Percentiles rank a stretch among this genome's conserved stretches.
These are phyloP conservation scores for Leccinum obscurum DNA, from an alignment of 768 basidiomycete species.

Conservation along the genomic window DNA sequence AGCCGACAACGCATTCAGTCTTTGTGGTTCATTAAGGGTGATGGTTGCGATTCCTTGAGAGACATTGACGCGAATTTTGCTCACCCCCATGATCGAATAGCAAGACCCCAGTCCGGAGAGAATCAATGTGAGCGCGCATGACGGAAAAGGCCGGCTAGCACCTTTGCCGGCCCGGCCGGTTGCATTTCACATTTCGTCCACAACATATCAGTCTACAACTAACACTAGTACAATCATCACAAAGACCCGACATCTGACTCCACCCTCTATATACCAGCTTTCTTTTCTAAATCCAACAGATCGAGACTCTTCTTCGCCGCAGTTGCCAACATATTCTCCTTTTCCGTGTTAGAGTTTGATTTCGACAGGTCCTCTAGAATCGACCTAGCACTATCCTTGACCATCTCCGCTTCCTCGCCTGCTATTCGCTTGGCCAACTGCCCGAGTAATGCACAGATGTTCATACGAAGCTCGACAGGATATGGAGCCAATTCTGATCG, in stretches of 20 bases:
- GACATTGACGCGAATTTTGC: conserved; percentile 47
- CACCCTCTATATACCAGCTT: neutral
- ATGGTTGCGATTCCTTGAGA: conserved; percentile 65
- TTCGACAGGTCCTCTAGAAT: conserved; percentile 53
- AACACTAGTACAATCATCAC: conserved; percentile 2
- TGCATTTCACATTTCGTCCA: neutral
- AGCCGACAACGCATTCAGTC: conserved; percentile 58
- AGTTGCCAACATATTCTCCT: conserved; percentile 34
- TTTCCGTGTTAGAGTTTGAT: conserved; percentile 32
- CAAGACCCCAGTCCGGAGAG: neutral
- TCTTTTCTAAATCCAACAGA: conserved; percentile 36
- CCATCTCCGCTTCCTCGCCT: conserved; percentile 44
- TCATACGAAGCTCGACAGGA: conserved; percentile 75
- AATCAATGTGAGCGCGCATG: neutral
- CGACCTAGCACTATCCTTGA: conserved; percentile 53
- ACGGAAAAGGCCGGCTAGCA: neutral
- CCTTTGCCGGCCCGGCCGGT: conserved; percentile 7
- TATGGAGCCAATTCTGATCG: conserved; percentile 40
- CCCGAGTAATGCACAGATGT: conserved; percentile 70
- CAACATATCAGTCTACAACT: neutral
- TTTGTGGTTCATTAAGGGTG: conserved; percentile 59
- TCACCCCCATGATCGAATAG: conserved; percentile 32
- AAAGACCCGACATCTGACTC: neutral
- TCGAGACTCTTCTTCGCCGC: conserved; percentile 46
- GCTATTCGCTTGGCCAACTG: conserved; percentile 58